Evolutionary conservation across 2,329 filamentous ascomycete genomes (phyloP), one percentile per base, ranked within the genome.

Genomic region (Zasmidium cellare): DNA sequence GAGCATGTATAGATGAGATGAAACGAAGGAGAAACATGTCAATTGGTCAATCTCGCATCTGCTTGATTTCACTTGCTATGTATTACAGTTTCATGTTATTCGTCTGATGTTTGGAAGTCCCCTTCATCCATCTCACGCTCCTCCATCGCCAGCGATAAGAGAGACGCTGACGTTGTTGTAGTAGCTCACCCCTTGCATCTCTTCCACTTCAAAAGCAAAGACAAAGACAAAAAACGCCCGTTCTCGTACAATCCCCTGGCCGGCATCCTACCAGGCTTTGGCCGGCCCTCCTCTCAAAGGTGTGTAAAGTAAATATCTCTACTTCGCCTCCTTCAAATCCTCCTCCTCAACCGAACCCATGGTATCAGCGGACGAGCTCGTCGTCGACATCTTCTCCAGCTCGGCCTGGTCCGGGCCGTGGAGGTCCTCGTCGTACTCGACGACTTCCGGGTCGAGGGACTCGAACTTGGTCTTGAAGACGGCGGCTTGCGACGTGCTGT

Each of bases 391-490:
- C 75, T 83, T 81, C 68, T 78, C 75, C 25, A 78, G 69, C 52
- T 65, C 62, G 16, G 61, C 63, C 58, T 82, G 74, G 60, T 87
- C 82, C 52, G 85, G 84, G 25, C 90, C 91, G 71, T 96, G 91
- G 58, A 94, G 62, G 55, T 85, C 84, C 77, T 97, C 92, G 46
- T 72, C 69, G 55, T 69, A 72, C 75, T 97, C 92, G 67, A 96
- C 96, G 71, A 96, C 90, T 71, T 97, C 93, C 18, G 85, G 82
- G 69, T 97, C 94, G 73, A 91, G 83, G 67, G 90, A 82, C 77
- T 99, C 94, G 74, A 97, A 97, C 80, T 99, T 99, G 77, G 92
- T 96, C 84, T 94, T 96, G 80, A 96, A 91, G 74, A 92, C 86
- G 60, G 86, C 83, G 55, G 85, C 87, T 68, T 88, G 83, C 70